Evolutionary conservation across 208 protist genomes (phyloP).

Genomic region (Acanthamoeba triangularis): DNA sequence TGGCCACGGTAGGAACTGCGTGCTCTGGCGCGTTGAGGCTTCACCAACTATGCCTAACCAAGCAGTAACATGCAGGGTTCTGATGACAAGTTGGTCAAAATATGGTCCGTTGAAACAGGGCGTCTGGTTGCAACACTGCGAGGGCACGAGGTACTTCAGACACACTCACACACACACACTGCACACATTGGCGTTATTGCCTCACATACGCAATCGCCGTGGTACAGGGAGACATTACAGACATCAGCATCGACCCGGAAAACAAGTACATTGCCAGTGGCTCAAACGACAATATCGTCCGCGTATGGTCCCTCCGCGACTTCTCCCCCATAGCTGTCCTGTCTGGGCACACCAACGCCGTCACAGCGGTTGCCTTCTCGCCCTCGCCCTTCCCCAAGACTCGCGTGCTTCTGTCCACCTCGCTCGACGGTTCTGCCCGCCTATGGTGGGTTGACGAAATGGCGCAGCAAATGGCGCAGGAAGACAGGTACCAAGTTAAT

Average conservation of each 20-base stretch:
- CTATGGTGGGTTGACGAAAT: slow-evolving; percentile 71
- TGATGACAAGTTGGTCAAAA: slow-evolving; percentile 73
- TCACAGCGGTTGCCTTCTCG: slow-evolving; percentile 70
- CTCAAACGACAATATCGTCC: slow-evolving; percentile 72
- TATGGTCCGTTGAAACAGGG: slow-evolving; percentile 67
- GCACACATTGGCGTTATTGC: background rate
- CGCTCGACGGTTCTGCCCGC: slow-evolving; percentile 53
- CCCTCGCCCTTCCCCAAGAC: slow-evolving; percentile 57
- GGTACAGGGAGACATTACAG: slow-evolving; percentile 64
- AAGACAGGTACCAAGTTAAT: background rate
- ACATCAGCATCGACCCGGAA: slow-evolving; percentile 77
- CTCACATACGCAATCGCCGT: background rate
- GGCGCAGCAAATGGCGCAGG: background rate
- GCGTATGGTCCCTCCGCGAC: slow-evolving; percentile 68
- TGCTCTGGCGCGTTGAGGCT: background rate
- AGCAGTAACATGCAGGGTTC: slow-evolving; percentile 37
- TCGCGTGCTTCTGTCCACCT: slow-evolving; percentile 51
- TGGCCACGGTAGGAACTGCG: background rate
- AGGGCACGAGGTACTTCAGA: slow-evolving; percentile 43
- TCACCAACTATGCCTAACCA: background rate
- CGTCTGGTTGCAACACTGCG: slow-evolving; percentile 58
- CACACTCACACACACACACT: background rate
- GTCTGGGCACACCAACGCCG: slow-evolving; percentile 52
- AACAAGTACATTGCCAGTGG: slow-evolving; percentile 75
- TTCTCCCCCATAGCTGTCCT: slow-evolving; percentile 69